Conservation (phyloP, 352 stramenopile genomes). For the Globisporangium cederbergense region DNA sequence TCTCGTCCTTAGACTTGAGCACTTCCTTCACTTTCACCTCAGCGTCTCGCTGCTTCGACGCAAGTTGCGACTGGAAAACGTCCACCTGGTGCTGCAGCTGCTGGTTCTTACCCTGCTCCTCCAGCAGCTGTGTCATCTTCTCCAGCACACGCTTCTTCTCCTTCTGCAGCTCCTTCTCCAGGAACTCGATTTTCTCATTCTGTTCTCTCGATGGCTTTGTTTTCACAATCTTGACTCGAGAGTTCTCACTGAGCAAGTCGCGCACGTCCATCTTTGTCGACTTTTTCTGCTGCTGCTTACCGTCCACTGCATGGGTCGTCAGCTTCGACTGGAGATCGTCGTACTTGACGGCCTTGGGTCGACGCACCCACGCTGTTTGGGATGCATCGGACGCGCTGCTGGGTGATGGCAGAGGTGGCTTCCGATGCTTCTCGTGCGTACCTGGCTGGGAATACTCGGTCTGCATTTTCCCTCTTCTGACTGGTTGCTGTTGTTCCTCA, state of each 20-base stretch:
- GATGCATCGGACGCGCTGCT: constrained; percentile 11
- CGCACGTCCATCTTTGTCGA: constrained; percentile 17
- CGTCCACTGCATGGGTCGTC: neutral
- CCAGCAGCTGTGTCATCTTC: constrained; percentile 64
- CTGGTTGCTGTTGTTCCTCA: neutral
- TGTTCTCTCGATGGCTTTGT: neutral
- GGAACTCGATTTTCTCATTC: constrained; percentile 6
- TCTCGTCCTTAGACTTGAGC: constrained; percentile 22
- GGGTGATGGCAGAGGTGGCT: constrained; percentile 9
- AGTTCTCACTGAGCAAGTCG: constrained; percentile 15
- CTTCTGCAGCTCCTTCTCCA: constrained; percentile 54
- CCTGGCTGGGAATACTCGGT: neutral
- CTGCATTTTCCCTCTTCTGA: neutral
- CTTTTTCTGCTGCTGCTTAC: neutral
- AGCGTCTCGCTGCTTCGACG: constrained; percentile 23
- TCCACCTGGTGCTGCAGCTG: constrained; percentile 44
- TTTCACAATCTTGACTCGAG: constrained; percentile 1
- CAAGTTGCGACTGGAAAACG: constrained; percentile 32
- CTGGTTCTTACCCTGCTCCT: constrained; percentile 65
- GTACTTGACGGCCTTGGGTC: constrained; percentile 11
- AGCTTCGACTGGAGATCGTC: neutral
- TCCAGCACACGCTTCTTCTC: constrained; percentile 70
- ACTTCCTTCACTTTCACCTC: constrained; percentile 17
- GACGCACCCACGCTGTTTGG: constrained; percentile 5
- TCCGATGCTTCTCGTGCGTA: neutral